Evolutionary conservation across 192 early-diverging fungal genomes (phyloP).

Genomic region (Backusella morwellensis): DNA sequence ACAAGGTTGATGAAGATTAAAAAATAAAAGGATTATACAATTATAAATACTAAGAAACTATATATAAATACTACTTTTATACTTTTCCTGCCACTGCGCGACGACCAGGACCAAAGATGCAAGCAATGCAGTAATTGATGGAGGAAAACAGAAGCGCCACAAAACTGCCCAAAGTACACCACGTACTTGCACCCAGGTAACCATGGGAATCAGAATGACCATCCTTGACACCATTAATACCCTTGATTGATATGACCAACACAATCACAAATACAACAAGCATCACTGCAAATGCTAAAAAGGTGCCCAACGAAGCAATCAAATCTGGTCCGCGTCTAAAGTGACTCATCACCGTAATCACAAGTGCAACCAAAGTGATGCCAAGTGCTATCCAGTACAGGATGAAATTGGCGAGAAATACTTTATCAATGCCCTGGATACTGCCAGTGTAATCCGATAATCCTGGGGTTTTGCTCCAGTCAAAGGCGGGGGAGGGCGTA

Average conservation of each 20-base stretch:
- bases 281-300: conserved; percentile 20
- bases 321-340: conserved; percentile 17
- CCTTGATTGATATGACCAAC: conserved; percentile 11
- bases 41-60: neutral
- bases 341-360: conserved; percentile 20
- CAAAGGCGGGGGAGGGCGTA: neutral
- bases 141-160: conserved; percentile 22
- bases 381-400: conserved; percentile 30
- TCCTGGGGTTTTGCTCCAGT: neutral
- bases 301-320: conserved; percentile 12
- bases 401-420: conserved; percentile 21
- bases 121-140: conserved; percentile 21
- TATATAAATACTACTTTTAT: neutral
- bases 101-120: conserved; percentile 19
- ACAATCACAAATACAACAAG: conserved; percentile 22
- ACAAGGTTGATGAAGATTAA: neutral
- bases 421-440: neutral
- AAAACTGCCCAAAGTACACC: conserved; percentile 26
- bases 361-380: conserved; percentile 19
- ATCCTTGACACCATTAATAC: neutral
- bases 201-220: neutral
- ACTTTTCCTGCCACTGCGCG: neutral
- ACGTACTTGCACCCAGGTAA: conserved; percentile 13
- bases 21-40: neutral
- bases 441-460: neutral